Evolutionary conservation across 2,329 filamentous ascomycete species (phyloP), one percentile per base, ranked within the genome.

Genomic region (Acephala macrosclerotiorum): DNA sequence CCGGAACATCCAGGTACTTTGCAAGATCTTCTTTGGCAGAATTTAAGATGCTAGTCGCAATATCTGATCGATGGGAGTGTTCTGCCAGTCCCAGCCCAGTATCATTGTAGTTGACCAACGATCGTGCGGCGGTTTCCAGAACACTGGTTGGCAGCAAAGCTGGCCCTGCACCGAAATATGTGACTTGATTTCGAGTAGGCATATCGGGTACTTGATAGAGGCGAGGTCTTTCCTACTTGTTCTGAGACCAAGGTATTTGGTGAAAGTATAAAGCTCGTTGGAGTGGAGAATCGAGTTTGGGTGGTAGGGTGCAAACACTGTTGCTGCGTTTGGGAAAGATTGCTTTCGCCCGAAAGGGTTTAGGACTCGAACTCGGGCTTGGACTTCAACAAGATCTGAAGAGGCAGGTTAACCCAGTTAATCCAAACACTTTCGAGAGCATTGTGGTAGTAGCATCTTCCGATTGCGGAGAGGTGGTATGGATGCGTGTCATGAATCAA

Each of bases 61-160:
- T 86, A 67, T 87, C 84, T 16, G 92, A 96, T 70, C 95, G 92
- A 79, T 98, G 95, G 11, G 91, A 95, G 77, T 96, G 93, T 80
- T 98, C 95, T 69, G 92, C 93, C 51, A 97, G 86, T 60, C 94
- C 94, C 62, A 97, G 85, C 65, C 95, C 95, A 45, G 89, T 92
- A 77, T 87, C 84, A 56, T 95, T 83, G 82, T 89, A 97, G 83
- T 97, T 91, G 70, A 97, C 79, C 4, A 98, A 88, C 1, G 92
- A 91, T 76, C 88, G 78, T 1, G 93, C 89, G 59, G 93, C 94
- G 53, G 83, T 84, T 78, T 96, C 88, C 58, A 97, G 87, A 25
- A 97, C 92, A 3, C 87, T 80, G 14, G 92, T 96, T 26, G 94
- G 94, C 20, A 98, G 85, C 36, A 88, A 83, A n/a, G 95, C 94